phyloP scores from a whole-genome alignment of 352 stramenopile genomes.

The Pythium periplocum region DNA sequence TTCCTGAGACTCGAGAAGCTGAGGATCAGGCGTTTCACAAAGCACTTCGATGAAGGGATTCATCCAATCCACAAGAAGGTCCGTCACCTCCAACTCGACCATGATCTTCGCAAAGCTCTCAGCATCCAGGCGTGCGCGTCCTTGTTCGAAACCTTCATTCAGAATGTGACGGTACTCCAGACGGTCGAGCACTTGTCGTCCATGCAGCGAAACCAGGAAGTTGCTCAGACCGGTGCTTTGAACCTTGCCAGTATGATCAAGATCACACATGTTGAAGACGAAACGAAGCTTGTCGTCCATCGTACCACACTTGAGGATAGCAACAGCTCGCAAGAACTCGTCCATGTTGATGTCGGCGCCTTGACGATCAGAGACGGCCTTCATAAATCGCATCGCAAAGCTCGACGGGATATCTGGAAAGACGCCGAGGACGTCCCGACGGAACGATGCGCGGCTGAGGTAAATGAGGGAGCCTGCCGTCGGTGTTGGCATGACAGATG shows the following conservation, averaged over 20 bases:
- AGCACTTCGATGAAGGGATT: conserved; percentile 78
- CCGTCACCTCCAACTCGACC: conserved; percentile 38
- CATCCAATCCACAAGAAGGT: conserved; percentile 82
- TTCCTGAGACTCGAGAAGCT: conserved; percentile 81
- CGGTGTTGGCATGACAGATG: conserved; percentile 42
- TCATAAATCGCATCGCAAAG: conserved; percentile 88
- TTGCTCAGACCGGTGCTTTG: conserved; percentile 84
- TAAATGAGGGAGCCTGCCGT: conserved; percentile 75
- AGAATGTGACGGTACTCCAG: conserved; percentile 67
- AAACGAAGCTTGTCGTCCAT: conserved; percentile 76
- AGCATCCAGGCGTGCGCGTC: conserved; percentile 63
- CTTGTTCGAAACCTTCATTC: conserved; percentile 80
- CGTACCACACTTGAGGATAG: conserved; percentile 66
- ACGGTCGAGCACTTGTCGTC: conserved; percentile 68
- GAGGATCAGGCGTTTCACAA: conserved; percentile 71
- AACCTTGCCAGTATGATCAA: conserved; percentile 81
- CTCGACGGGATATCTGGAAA: conserved; percentile 87
- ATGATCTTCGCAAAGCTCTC: conserved; percentile 71
- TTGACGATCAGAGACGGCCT: conserved; percentile 79
- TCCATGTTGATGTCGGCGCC: conserved; percentile 86
- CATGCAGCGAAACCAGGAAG: conserved; percentile 78
- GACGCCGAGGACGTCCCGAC: conserved; percentile 81
- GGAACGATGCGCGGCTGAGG: conserved; percentile 79
- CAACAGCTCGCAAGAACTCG: conserved; percentile 77
- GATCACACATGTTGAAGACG: conserved; percentile 86